These are phyloP conservation scores for Russula virescens DNA, from an alignment of 768 basidiomycete genomes.

Conservation along the genomic window DNA sequence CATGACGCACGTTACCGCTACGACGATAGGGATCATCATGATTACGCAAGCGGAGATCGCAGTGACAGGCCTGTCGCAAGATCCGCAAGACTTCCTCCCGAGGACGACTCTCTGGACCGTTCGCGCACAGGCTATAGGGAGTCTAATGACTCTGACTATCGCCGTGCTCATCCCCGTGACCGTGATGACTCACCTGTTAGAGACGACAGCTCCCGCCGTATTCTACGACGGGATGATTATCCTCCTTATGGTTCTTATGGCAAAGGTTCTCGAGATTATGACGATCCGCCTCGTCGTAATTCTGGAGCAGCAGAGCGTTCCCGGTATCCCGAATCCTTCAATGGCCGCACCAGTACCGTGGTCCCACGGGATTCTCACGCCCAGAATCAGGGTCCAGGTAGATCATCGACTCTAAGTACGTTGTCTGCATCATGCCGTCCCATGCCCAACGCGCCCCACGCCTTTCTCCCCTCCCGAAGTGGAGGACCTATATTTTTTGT, in stretches of 20 bases:
- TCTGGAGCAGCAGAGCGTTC: constrained; percentile 12
- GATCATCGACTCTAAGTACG: constrained; percentile 27
- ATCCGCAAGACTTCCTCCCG: constrained; percentile 10
- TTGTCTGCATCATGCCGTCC: constrained; percentile 26
- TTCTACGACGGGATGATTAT: constrained; percentile 18
- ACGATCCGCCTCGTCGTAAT: constrained; percentile 12
- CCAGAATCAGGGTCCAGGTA: constrained; percentile 20
- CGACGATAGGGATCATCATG: constrained; percentile 11
- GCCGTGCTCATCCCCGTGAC: constrained; percentile 11
- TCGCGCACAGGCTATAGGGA: constrained; percentile 14
- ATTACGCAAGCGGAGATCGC: constrained; percentile 10
- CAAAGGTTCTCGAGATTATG: constrained; percentile 18
- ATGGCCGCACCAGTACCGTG: constrained; percentile 10
- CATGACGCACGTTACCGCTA: constrained; percentile 8
- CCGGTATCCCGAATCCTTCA: constrained; percentile 11
- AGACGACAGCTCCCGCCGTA: constrained; percentile 19
- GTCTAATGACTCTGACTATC: constrained; percentile 10
- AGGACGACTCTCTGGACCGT: constrained; percentile 11
- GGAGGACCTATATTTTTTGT: constrained; percentile 20
- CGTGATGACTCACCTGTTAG: constrained; percentile 18
- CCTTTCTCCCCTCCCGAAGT: constrained; percentile 22
- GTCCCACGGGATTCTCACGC: constrained; percentile 12
- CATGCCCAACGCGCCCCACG: constrained; percentile 13
- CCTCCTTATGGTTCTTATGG: constrained; percentile 17
- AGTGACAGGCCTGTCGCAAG: neutral